These are phyloP conservation scores for Antarctomyces pellizariae DNA, from an alignment of 495 filamentous ascomycete species.

Conservation along the genomic window DNA sequence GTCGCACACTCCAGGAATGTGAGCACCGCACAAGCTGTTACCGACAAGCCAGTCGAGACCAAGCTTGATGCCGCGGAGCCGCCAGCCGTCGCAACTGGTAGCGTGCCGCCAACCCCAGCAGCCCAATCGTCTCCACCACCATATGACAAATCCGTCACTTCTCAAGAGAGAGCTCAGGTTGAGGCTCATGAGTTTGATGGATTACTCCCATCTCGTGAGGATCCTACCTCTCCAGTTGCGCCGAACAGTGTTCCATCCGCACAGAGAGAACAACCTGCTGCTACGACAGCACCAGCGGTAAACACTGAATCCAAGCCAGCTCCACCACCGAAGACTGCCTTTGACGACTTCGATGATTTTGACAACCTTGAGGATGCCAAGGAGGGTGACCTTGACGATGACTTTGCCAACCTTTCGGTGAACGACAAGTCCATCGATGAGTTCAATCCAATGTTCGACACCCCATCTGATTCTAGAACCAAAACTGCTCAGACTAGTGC, in stretches of 20 bases:
- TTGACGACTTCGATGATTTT: constrained; percentile 71
- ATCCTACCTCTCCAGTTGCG: constrained; percentile 26
- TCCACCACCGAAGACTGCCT: constrained; percentile 20
- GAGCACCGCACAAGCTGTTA: constrained; percentile 7
- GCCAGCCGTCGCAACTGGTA: constrained; percentile 7
- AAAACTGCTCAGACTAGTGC: constrained; percentile 8
- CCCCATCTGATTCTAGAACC: constrained; percentile 16
- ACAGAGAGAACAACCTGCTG: constrained; percentile 11
- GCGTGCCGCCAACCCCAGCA: constrained; percentile 23
- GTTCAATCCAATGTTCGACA: constrained; percentile 41
- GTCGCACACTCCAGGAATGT: constrained; percentile 22
- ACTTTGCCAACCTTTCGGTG: constrained; percentile 39
- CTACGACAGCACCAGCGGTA: constrained; percentile 12
- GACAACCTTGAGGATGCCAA: constrained; percentile 73
- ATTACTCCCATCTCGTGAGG: constrained; percentile 36
- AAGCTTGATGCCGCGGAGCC: constrained; percentile 7
- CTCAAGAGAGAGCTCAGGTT: constrained; percentile 21
- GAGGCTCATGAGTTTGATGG: constrained; percentile 27
- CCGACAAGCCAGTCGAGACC: constrained; percentile 3
- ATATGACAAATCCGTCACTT: constrained; percentile 30
- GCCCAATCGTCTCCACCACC: constrained; percentile 42
- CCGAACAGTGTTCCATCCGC: too few relatives aligned
- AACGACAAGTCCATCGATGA: constrained; percentile 32
- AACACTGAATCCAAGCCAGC: too few relatives aligned
- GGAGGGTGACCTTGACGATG: constrained; percentile 74